These are phyloP conservation scores for Naematelia aurantialba DNA, from an alignment of 768 basidiomycete species.

Conservation along the genomic window DNA sequence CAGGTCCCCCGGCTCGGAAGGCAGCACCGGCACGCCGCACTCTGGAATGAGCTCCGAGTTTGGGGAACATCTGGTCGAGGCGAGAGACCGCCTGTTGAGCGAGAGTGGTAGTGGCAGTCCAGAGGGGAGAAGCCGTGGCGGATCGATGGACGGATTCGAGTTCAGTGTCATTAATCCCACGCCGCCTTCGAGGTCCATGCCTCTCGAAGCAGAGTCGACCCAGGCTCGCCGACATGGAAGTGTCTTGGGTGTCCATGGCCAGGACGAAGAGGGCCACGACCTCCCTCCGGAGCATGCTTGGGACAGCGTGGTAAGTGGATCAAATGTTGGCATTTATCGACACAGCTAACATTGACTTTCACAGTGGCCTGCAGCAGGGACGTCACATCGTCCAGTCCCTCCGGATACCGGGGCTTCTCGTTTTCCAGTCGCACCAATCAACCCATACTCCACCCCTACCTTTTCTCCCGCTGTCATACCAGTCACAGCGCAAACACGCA, in stretches of 20 bases:
- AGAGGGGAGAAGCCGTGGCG: conserved; percentile 6
- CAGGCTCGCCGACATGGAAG: conserved; percentile 5
- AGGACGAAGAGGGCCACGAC: conserved; percentile 6
- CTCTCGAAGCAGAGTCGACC: not conserved
- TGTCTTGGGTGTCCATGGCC: conserved; percentile 6
- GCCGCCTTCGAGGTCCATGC: conserved; percentile 20
- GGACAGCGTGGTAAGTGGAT: conserved; percentile 46
- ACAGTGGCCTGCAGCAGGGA: conserved; percentile 36
- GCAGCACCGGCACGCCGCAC: not conserved
- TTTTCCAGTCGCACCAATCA: conserved; percentile 31
- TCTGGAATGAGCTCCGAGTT: conserved; percentile 16
- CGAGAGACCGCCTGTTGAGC: conserved; percentile 26
- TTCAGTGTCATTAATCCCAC: conserved; percentile 28
- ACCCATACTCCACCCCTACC: conserved; percentile 40
- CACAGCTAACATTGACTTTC: not conserved
- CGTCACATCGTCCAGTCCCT: conserved; percentile 4
- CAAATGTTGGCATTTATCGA: too few species aligned
- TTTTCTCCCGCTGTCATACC: conserved; percentile 35
- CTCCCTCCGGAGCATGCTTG: conserved; percentile 28
- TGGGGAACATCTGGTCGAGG: conserved; percentile 34
- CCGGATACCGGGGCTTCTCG: conserved; percentile 17
- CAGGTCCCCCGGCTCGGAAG: not conserved
- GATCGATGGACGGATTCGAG: conserved; percentile 11
- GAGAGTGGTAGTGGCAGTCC: conserved; percentile 10
- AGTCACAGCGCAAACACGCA: conserved; percentile 11